phyloP scores from a whole-genome alignment of 2,329 filamentous ascomycete genomes.

The Massarina eburnea region DNA sequence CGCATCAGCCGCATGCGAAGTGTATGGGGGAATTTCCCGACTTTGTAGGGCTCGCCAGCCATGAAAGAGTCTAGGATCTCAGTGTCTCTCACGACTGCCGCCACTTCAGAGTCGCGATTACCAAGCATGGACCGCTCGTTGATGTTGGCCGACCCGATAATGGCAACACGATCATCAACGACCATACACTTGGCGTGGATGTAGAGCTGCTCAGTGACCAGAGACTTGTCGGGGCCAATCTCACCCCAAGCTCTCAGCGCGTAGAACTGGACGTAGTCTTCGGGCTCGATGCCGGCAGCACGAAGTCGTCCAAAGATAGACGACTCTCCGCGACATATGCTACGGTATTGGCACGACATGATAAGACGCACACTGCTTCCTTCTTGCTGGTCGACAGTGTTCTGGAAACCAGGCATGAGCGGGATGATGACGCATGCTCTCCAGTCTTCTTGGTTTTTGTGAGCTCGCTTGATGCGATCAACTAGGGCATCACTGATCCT shows the following conservation, averaged over 20 bases:
- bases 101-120: conserved; percentile 86
- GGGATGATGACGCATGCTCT: conserved; percentile 87
- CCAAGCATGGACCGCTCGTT: conserved; percentile 97
- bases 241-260: conserved; percentile 89
- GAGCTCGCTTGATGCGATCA: conserved; percentile 82
- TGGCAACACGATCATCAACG: conserved; percentile 86
- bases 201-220: conserved; percentile 95
- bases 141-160: conserved; percentile 98
- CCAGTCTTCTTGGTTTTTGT: conserved; percentile 85
- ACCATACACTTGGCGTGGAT: conserved; percentile 98
- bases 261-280: conserved; percentile 95
- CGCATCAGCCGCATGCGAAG: conserved; percentile 92
- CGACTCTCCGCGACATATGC: conserved; percentile 87
- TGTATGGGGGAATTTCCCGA: conserved; percentile 89
- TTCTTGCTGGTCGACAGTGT: conserved; percentile 90
- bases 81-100: conserved; percentile 85
- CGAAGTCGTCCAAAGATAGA: conserved; percentile 89
- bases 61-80: conserved; percentile 92
- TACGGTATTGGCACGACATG: conserved; percentile 95
- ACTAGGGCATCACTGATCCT: conserved; percentile 93
- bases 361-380: conserved; percentile 93
- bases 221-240: conserved; percentile 76
- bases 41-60: conserved; percentile 84
- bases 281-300: conserved; percentile 80
- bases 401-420: conserved; percentile 97